Conservation (phyloP, 2,329 filamentous ascomycete genomes). For the Xylogone sp. region DNA sequence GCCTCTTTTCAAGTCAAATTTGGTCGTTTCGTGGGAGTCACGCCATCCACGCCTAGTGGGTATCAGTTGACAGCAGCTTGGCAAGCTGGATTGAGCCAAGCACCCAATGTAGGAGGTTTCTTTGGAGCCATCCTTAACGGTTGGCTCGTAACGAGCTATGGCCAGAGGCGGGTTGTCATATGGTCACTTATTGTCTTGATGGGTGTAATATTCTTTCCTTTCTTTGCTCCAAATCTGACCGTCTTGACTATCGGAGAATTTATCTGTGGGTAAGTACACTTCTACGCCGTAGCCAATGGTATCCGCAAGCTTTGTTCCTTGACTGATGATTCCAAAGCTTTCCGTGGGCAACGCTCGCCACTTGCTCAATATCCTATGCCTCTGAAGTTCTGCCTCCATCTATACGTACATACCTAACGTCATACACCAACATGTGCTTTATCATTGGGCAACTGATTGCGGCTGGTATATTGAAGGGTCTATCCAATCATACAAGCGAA, state of each 20-base stretch:
- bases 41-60: not conserved
- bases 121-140: slow-evolving; percentile 36
- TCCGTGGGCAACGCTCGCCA: slow-evolving; percentile 29
- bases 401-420: slow-evolving; percentile 38
- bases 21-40: slow-evolving; percentile 3
- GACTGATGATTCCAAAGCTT: slow-evolving; percentile 45
- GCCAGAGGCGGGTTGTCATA: slow-evolving; percentile 42
- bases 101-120: slow-evolving; percentile 4
- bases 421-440: slow-evolving; percentile 45
- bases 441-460: slow-evolving; percentile 41
- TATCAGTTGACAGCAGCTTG: slow-evolving; percentile 7
- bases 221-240: slow-evolving; percentile 44
- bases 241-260: slow-evolving; percentile 34
- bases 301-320: slow-evolving; percentile 36
- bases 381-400: slow-evolving; percentile 38
- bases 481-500: slow-evolving; percentile 36
- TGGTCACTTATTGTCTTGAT: slow-evolving; percentile 35
- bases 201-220: slow-evolving; percentile 43
- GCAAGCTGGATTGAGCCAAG: slow-evolving; percentile 5
- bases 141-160: slow-evolving; percentile 36
- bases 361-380: slow-evolving; percentile 37
- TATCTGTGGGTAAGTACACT: slow-evolving; percentile 39
- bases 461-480: slow-evolving; percentile 38
- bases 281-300: too few relatives aligned
- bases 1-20: slow-evolving; percentile 10